Conservation (phyloP, 2,329 filamentous ascomycete species). For the Xenoacremonium recifei region DNA sequence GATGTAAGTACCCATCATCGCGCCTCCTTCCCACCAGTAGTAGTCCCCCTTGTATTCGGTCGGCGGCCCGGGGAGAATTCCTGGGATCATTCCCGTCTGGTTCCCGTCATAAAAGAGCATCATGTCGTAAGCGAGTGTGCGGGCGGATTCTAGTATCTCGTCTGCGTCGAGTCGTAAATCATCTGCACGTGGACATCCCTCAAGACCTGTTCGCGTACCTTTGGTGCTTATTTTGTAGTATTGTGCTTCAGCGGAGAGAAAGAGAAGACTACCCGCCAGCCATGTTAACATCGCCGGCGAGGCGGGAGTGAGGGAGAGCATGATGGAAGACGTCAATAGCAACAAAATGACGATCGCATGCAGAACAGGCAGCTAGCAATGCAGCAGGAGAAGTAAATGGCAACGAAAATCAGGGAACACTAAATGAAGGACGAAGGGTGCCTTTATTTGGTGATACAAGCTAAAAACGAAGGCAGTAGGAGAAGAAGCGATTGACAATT, state of each 20-base stretch:
- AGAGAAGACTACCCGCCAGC: slow-evolving; percentile 13
- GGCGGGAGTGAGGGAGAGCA: slow-evolving; percentile 2
- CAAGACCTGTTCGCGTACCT: slow-evolving; percentile 21
- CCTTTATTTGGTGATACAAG: too few relatives aligned
- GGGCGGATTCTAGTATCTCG: slow-evolving; percentile 46
- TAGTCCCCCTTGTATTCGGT: slow-evolving; percentile 48
- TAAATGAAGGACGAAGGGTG: too few relatives aligned
- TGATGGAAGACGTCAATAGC: too few relatives aligned
- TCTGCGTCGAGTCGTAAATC: slow-evolving; percentile 27
- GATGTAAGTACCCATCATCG: slow-evolving; percentile 66
- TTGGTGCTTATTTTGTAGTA: slow-evolving; percentile 31
- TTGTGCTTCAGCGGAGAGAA: slow-evolving; percentile 20
- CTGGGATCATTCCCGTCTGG: slow-evolving; percentile 49
- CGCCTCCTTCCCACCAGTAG: slow-evolving; percentile 75
- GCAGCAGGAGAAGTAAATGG: background rate
- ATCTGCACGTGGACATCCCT: background rate
- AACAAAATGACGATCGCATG: too few relatives aligned
- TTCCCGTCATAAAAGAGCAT: slow-evolving; percentile 53
- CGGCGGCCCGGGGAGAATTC: slow-evolving; percentile 57
- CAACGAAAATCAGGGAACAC: background rate
- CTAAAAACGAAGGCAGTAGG: too few relatives aligned
- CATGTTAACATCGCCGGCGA: slow-evolving; percentile 12
- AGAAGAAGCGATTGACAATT: too few relatives aligned
- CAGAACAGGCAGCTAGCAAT: too few relatives aligned
- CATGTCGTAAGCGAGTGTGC: slow-evolving; percentile 48